Evolutionary conservation across 1,284 basidiomycete species (phyloP), one percentile per base, ranked within the genome.

Genomic region (Trichosporon inkin): DNA sequence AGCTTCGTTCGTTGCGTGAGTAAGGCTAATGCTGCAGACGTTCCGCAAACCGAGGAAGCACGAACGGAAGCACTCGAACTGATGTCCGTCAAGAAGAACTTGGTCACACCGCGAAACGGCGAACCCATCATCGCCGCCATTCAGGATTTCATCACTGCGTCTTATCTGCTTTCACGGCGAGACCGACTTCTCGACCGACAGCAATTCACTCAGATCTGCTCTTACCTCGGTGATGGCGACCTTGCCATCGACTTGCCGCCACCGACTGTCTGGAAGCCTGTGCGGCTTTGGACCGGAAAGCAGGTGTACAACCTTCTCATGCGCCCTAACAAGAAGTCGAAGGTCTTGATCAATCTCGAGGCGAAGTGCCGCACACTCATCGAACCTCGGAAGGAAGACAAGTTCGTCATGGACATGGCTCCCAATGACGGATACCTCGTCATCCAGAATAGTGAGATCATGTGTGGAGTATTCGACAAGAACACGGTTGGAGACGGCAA

Each of bases 391-490:
- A 73, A 75, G 34, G 71, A 66, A 49, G 69, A 76, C 41, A 67
- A 71, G 11, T 81, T 81, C 67, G 84, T 86, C 14, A 76, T 78
- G 16, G 96, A 99, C 74, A 84, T 99, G 80, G 90, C 90, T 10
- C 94, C 95, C 0, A 99, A 99, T 74, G 96, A 99, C 71, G 95
- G 95, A 1, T 99, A 92, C 86, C 84, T 99, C 34, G 96, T 99
- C 60, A 88, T 99, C 58, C 87, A 94, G 64, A 99, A 99, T 77
- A 94, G 90, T 74, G 94, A 99, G 79, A 93, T 99, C 72, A 98
- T 99, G 92, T 98, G 95, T 72, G 96, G 96, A 54, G 90, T 95
- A 10, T 96, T 99, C 85, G 96, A 99, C 81, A 99, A 99, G 81
- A 91, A 91, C 19, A 98, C 93, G 0, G 90, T 99, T 6, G 96